These are phyloP conservation scores for Plasmodium vivax DNA, from an alignment of 169 alveolate genomes.

Conservation along the genomic window DNA sequence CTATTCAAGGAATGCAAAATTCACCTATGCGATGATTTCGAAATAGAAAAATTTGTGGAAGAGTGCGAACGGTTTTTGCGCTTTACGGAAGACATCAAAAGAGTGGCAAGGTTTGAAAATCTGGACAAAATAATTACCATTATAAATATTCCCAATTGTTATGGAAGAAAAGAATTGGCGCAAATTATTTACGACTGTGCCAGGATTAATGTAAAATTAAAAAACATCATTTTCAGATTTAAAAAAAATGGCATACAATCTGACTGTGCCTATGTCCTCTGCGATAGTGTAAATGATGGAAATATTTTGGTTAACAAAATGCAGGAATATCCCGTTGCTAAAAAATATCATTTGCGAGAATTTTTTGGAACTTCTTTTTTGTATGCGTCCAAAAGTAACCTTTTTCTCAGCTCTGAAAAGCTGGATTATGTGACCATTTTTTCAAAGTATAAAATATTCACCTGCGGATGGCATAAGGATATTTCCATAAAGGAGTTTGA, in stretches of 20 bases:
- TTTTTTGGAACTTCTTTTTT: conserved; percentile 83
- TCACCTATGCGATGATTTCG: conserved; percentile 83
- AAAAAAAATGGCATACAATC: conserved; percentile 85
- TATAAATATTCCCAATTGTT: conserved; percentile 82
- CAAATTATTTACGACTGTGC: conserved; percentile 78
- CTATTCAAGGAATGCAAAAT: conserved; percentile 80
- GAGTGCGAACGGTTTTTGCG: conserved; percentile 86
- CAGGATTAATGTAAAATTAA: conserved; percentile 77
- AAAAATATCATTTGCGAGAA: conserved; percentile 80
- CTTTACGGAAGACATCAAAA: conserved; percentile 84
- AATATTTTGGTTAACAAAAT: conserved; percentile 78
- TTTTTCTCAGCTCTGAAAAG: conserved; percentile 46
- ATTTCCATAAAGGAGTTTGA: conserved; percentile 82
- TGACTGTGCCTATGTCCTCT: conserved; percentile 84
- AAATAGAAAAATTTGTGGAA: conserved; percentile 84
- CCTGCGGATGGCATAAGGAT: conserved; percentile 86
- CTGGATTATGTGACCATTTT: conserved; percentile 58
- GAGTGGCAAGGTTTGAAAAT: conserved; percentile 79
- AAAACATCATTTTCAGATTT: conserved; percentile 81
- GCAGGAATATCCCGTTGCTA: conserved; percentile 86
- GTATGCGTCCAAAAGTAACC: conserved; percentile 78
- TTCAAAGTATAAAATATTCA: conserved; percentile 78
- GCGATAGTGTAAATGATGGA: conserved; percentile 79
- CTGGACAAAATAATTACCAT: conserved; percentile 83
- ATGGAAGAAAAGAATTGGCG: conserved; percentile 84